These are phyloP conservation scores for Holtermannia corniformis DNA, from an alignment of 768 basidiomycete genomes.

Conservation along the genomic window DNA sequence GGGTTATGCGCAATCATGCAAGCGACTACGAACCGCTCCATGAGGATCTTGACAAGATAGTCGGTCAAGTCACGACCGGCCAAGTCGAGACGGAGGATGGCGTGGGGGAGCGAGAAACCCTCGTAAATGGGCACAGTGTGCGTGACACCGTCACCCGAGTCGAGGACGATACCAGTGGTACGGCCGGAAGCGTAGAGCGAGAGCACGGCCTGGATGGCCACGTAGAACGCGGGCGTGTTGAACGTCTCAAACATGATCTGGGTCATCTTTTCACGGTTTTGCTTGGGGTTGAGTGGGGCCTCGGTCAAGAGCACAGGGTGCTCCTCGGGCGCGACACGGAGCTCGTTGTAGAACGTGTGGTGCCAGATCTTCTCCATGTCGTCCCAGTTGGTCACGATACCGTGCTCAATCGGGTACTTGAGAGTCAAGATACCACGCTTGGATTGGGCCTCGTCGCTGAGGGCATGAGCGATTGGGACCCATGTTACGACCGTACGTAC, in stretches of 20 bases:
- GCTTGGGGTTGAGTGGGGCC: constrained; percentile 86
- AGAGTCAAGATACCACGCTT: constrained; percentile 90
- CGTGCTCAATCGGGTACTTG: constrained; percentile 90
- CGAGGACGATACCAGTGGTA: constrained; percentile 86
- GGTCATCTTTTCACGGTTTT: constrained; percentile 80
- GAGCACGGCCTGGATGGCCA: constrained; percentile 81
- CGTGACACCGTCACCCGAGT: constrained; percentile 92
- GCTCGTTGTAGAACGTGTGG: constrained; percentile 93
- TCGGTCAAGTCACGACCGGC: constrained; percentile 79
- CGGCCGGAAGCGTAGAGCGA: constrained; percentile 89
- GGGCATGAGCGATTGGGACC: constrained; percentile 5
- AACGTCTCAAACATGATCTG: constrained; percentile 97
- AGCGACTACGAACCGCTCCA: too few relatives aligned
- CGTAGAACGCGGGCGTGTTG: constrained; percentile 87
- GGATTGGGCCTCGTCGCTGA: constrained; percentile 79
- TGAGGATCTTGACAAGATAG: constrained; percentile 43
- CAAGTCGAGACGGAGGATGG: constrained; percentile 84
- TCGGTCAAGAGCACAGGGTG: constrained; percentile 86
- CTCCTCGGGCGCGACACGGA: constrained; percentile 85
- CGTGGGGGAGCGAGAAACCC: constrained; percentile 81
- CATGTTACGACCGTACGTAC: constrained; percentile 43
- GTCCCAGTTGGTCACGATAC: constrained; percentile 96
- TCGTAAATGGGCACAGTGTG: constrained; percentile 97
- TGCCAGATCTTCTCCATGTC: constrained; percentile 99
- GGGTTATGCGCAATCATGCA: too few relatives aligned